Conservation (phyloP, 1,284 basidiomycete genomes). For the Fomitopsis schrenkii region DNA sequence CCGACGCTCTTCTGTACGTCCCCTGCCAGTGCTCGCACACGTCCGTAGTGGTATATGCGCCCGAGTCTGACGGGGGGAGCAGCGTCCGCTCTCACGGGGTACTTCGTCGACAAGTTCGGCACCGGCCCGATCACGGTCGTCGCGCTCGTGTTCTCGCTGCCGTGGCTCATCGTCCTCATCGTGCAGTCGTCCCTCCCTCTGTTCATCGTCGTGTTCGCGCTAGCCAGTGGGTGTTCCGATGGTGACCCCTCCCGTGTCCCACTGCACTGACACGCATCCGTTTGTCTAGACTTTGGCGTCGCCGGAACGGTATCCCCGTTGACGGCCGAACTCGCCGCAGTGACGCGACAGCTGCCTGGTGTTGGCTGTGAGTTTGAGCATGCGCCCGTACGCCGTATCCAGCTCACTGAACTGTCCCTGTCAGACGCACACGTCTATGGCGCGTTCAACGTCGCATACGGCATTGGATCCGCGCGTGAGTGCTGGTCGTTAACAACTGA, state of each 20-base stretch:
- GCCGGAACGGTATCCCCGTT: slow-evolving; percentile 55
- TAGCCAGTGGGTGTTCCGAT: slow-evolving; percentile 44
- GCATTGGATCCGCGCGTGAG: slow-evolving; percentile 53
- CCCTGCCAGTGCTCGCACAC: background rate
- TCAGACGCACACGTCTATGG: slow-evolving; percentile 64
- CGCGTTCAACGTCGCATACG: slow-evolving; percentile 67
- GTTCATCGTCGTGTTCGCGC: slow-evolving; percentile 57
- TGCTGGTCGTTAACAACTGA: background rate
- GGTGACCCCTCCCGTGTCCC: background rate
- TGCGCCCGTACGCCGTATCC: background rate
- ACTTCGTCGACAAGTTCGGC: slow-evolving; percentile 58
- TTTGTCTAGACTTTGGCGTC: slow-evolving; percentile 50
- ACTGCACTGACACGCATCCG: background rate
- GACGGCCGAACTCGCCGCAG: slow-evolving; percentile 59
- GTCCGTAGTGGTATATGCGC: background rate
- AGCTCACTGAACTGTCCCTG: background rate
- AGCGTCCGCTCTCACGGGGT: slow-evolving; percentile 64
- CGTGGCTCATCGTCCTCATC: slow-evolving; percentile 64
- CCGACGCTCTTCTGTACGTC: slow-evolving; percentile 62
- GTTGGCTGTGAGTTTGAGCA: slow-evolving; percentile 54
- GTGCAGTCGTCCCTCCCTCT: slow-evolving; percentile 48
- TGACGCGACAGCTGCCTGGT: slow-evolving; percentile 50
- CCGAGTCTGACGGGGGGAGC: slow-evolving; percentile 6
- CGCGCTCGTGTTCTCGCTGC: slow-evolving; percentile 51
- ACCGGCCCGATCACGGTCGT: slow-evolving; percentile 51